These are phyloP conservation scores for Gastrolobium bilobum DNA, from an alignment of 306 rosid genomes.

Conservation along the genomic window DNA sequence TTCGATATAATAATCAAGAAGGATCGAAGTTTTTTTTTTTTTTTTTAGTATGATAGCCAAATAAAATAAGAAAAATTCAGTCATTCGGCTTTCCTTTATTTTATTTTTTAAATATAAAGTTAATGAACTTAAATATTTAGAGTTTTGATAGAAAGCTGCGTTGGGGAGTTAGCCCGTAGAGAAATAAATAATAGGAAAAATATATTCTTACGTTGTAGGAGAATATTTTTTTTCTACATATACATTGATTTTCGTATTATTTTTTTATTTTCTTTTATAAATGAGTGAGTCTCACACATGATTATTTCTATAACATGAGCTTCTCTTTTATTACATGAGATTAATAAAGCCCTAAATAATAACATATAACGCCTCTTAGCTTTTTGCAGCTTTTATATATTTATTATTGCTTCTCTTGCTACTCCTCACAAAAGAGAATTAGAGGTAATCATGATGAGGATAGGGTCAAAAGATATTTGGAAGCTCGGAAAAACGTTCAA, in stretches of 20 bases:
- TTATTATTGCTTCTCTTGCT: background rate
- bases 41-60: background rate
- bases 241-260: too few species aligned
- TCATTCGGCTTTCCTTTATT: background rate
- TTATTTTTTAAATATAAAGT: background rate
- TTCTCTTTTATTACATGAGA: too few species aligned
- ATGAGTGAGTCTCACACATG: too few species aligned
- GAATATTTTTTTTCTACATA: too few species aligned
- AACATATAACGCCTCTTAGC: background rate
- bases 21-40: background rate
- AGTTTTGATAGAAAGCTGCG: background rate
- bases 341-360: too few species aligned
- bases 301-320: too few species aligned
- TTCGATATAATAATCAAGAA: background rate
- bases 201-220: too few species aligned
- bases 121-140: background rate
- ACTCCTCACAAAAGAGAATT: constrained; percentile 22
- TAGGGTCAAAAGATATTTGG: constrained; percentile 45
- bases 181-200: too few species aligned
- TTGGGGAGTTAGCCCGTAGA: background rate
- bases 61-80: background rate
- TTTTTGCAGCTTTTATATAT: constrained; percentile 30
- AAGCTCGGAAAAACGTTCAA: constrained; percentile 43
- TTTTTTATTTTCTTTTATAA: too few species aligned
- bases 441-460: constrained; percentile 45